Base-by-base conservation (phyloP, 768 basidiomycete genomes). In the Mrakia gelida region DNA sequence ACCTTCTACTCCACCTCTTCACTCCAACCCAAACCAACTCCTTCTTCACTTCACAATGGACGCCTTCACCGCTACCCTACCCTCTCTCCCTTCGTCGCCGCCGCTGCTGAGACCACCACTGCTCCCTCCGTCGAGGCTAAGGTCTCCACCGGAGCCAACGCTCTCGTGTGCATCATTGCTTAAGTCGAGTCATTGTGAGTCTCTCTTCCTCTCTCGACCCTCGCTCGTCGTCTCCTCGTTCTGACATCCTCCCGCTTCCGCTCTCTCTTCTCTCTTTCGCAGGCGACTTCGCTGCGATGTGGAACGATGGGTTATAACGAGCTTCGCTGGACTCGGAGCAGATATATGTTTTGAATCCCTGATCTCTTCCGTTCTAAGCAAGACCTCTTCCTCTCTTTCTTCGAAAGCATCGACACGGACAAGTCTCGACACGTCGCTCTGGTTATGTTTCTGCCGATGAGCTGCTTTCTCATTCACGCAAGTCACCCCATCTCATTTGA, bases 21-120 rank as follows among this genome's bases (percentile, higher is more conserved):
- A n/a, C 59, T 63, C 38, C 43, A n/a, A 21, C n/a, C 16, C 30
- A 18, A 30, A 28, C 56, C 9, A 54, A 32, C 68, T 45, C 8
- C 54, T 1, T 18, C 21, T 15, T n/a, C 65, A 45, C 15, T 45
- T 45, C 62, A n/a, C 63, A 45, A 78, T 78, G 77, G 77, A 78
- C 71, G 77, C 77, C 71, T 78, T 78, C 71, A 59, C 77, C 28
- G 77, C 77, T 56, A 78, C 74, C 77, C 77, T 56, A 78, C 74
- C 77, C 74, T 78, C 77, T 74, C 72, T 34, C 77, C 77, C 26
- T 73, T 78, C 77, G 75, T 76, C 75, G 75, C 75, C 68, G 2
- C 75, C 34, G 52, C 75, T 56, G 26, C 75, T 38, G 56, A 76
- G 75, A 5, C 2, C 9, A 71, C 75, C 70, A 7, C 30, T 32